Evolutionary conservation across 805 yeast genomes (phyloP).

Genomic region (Cyberlindnera japonica): DNA sequence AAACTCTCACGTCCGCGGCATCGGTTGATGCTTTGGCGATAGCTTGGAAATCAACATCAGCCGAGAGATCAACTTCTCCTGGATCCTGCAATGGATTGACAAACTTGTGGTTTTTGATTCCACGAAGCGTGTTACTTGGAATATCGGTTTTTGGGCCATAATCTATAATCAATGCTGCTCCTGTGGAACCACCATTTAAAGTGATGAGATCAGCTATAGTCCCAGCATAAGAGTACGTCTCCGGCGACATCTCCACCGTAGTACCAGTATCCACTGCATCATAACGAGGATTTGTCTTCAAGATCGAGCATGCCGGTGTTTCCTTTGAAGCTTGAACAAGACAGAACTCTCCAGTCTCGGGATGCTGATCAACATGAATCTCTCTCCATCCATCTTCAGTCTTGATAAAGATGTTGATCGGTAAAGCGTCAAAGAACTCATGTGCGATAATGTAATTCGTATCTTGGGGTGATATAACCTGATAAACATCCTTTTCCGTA

Average conservation of each 20-base stretch:
- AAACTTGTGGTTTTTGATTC: slow-evolving; percentile 65
- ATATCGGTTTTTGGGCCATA: slow-evolving; percentile 63
- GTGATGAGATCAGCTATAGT: slow-evolving; percentile 46
- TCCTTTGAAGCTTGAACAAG: slow-evolving; percentile 54
- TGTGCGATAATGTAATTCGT: slow-evolving; percentile 74
- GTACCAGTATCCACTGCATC: slow-evolving; percentile 50
- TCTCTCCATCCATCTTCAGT: slow-evolving; percentile 78
- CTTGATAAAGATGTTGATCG: slow-evolving; percentile 63
- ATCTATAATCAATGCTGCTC: slow-evolving; percentile 72
- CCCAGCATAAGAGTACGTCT: slow-evolving; percentile 54
- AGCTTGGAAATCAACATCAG: slow-evolving; percentile 77
- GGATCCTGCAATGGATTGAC: slow-evolving; percentile 74
- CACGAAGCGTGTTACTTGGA: slow-evolving; percentile 73
- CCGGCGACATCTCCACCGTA: slow-evolving; percentile 71
- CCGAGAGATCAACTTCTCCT: slow-evolving; percentile 77
- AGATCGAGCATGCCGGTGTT: slow-evolving; percentile 60
- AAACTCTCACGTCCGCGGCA: slow-evolving; percentile 28
- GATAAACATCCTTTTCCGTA: slow-evolving; percentile 46
- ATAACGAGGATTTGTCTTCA: slow-evolving; percentile 48
- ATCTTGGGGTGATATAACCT: slow-evolving; percentile 11
- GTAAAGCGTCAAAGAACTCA: slow-evolving; percentile 85
- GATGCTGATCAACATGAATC: slow-evolving; percentile 54
- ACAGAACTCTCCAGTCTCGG: slow-evolving; percentile 39
- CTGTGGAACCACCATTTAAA: slow-evolving; percentile 36
- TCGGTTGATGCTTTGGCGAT: slow-evolving; percentile 33